Conservation (phyloP, 2,329 filamentous ascomycete species). For the Xylariales sp. region DNA sequence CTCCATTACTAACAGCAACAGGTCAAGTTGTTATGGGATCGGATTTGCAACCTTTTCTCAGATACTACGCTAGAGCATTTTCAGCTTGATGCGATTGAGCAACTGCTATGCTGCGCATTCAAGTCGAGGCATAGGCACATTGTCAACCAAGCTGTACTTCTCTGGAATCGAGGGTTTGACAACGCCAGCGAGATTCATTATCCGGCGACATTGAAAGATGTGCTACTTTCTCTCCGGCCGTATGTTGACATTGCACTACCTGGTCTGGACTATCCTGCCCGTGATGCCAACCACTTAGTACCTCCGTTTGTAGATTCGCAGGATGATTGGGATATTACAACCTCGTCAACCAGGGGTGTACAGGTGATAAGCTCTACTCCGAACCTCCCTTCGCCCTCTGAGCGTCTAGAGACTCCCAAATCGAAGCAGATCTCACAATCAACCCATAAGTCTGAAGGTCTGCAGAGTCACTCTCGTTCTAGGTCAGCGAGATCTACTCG, state of each 20-base stretch:
- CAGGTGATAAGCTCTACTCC: slow-evolving; percentile 30
- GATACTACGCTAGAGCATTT: slow-evolving; percentile 53
- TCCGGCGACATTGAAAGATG: slow-evolving; percentile 70
- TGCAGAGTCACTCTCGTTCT: slow-evolving; percentile 44
- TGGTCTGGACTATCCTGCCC: slow-evolving; percentile 55
- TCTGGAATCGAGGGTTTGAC: slow-evolving; percentile 79
- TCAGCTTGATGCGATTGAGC: slow-evolving; percentile 65
- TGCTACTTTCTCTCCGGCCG: slow-evolving; percentile 70
- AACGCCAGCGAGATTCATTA: slow-evolving; percentile 70
- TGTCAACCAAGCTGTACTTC: slow-evolving; percentile 61
- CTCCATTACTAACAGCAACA: slow-evolving; percentile 48
- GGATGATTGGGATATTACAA: slow-evolving; percentile 54
- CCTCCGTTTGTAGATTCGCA: slow-evolving; percentile 61
- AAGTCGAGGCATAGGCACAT: slow-evolving; percentile 66
- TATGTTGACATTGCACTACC: slow-evolving; percentile 62
- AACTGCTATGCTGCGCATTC: slow-evolving; percentile 66
- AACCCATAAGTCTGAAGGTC: slow-evolving; percentile 43
- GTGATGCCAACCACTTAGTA: slow-evolving; percentile 55
- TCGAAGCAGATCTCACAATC: slow-evolving; percentile 51
- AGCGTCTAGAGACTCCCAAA: slow-evolving; percentile 49
- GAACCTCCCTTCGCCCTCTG: slow-evolving; percentile 41
- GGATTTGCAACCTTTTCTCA: slow-evolving; percentile 56
- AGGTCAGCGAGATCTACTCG: slow-evolving; percentile 46
- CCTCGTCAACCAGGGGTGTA: slow-evolving; percentile 43
- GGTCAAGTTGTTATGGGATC: slow-evolving; percentile 63